Conservation (phyloP, 2,329 filamentous ascomycete genomes). For the Aspergillus fumigatus region DNA sequence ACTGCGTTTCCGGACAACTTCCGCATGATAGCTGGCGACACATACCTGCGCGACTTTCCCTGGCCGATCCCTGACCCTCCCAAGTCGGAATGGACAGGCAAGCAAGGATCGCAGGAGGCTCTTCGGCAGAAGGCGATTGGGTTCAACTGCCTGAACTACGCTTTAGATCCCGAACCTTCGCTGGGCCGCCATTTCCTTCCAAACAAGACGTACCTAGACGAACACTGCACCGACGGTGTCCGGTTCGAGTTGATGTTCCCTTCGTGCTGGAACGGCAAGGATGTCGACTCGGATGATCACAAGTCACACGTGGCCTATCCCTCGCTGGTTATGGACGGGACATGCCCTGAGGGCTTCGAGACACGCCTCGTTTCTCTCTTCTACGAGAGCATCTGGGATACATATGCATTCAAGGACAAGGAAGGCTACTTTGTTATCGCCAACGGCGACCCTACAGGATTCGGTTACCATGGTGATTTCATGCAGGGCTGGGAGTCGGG, state of each 20-base stretch:
- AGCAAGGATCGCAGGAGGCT: conserved; percentile 64
- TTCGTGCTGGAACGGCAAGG: conserved; percentile 78
- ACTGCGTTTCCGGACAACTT: conserved; percentile 72
- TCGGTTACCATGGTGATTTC: conserved; percentile 74
- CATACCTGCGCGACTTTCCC: conserved; percentile 63
- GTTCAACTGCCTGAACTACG: conserved; percentile 93
- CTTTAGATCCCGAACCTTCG: conserved; percentile 60
- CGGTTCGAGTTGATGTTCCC: conserved; percentile 84
- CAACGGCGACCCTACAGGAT: conserved; percentile 73
- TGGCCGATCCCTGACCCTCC: conserved; percentile 62
- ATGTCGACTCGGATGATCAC: conserved; percentile 52
- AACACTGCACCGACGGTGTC: conserved; percentile 74
- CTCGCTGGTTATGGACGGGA: conserved; percentile 67
- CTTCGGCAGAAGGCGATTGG: conserved; percentile 78
- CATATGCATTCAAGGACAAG: conserved; percentile 57
- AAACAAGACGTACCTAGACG: conserved; percentile 72
- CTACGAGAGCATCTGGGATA: conserved; percentile 82
- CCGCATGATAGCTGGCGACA: conserved; percentile 76
- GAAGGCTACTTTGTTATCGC: conserved; percentile 69
- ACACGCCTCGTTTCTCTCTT: conserved; percentile 69
- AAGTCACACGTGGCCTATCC: conserved; percentile 72
- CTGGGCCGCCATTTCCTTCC: conserved; percentile 79
- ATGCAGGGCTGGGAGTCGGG: conserved; percentile 69
- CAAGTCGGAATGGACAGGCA: conserved; percentile 65
- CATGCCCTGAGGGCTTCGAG: conserved; percentile 66